Evolutionary conservation across 2,329 filamentous ascomycete genomes (phyloP), one percentile per base, ranked within the genome.

Genomic region (Decorospora gaudefroyi): DNA sequence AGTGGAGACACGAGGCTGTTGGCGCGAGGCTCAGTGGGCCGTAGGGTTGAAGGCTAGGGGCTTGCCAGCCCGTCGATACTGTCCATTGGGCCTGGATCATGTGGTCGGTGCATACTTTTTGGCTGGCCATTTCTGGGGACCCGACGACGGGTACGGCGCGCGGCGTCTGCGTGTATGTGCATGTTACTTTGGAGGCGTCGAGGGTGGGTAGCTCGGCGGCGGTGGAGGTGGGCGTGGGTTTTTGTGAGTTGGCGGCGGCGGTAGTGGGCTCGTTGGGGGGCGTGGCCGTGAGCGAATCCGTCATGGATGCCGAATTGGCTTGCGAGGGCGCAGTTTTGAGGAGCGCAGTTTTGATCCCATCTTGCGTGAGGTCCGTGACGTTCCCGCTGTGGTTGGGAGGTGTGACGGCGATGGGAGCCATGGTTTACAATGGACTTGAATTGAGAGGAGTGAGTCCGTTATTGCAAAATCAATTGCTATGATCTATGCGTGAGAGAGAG

Each of bases 51-150:
- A 95, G 79, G 59, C 86, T 79, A 1, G 90, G 90, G 1, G 80
- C 76, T 25, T 79, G 77, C 90, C 90, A 95, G 59, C 90, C 90
- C 13, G 72, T 65, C 29, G 74, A 67, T 15, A 70, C 72, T 22
- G 78, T 83, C 89, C 90, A 95, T 40, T 75, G 73, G 13, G 78
- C 85, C 37, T 84, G 85, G 61, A 93, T 77, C 90, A 96, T 95
- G 77, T 96, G 91, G 77, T 96, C 90, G 51, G 88, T 90, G 76
- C 78, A 81, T 46, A 70, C 67, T 49, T 71, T 72, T 34, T 72
- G 66, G 28, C 66, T 61, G 31, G 62, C 51, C 55, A 69, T 65
- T 49, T 76, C 74, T 17, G 68, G 55, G 27, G 68, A 70, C 46
- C 70, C 66, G 26, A 68, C 60, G 11, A 53, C 64, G 23, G 76